These are phyloP conservation scores for Saussurea involucrata DNA, from an alignment of 129 eudicot species.

Conservation along the genomic window DNA sequence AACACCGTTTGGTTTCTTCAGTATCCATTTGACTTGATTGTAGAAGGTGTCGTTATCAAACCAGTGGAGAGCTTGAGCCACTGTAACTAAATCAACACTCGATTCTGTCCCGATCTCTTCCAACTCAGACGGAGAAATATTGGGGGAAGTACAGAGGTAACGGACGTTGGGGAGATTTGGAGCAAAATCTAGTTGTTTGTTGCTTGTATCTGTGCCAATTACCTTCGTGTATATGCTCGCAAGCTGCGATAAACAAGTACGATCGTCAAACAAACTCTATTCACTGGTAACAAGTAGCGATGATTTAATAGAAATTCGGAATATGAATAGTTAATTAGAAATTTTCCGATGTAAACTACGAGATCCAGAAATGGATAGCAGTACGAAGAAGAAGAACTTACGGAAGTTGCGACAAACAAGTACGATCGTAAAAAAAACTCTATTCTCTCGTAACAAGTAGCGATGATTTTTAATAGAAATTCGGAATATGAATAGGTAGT, in stretches of 20 bases:
- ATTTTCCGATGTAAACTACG: no score
- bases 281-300: no score
- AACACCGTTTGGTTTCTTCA: constrained; percentile 73
- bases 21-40: constrained; percentile 48
- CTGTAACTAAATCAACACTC: constrained; percentile 55
- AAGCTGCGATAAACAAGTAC: constrained; percentile 31
- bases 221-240: constrained; percentile 60
- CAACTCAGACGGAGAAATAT: constrained; percentile 38
- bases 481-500: neutral
- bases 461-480: neutral
- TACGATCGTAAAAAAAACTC: neutral
- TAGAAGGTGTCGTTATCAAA: constrained; percentile 54
- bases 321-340: no score
- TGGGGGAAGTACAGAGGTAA: constrained; percentile 51
- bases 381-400: no score
- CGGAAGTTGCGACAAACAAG: no score
- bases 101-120: constrained; percentile 30
- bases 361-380: no score
- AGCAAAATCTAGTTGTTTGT: constrained; percentile 66
- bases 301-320: no score
- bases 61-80: constrained; percentile 85
- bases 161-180: constrained; percentile 61
- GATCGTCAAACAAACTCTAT: no score
- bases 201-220: constrained; percentile 76
- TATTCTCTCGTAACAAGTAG: neutral